These are phyloP conservation scores for Alternaria panax DNA, from an alignment of 2,329 filamentous ascomycete species.

Conservation along the genomic window DNA sequence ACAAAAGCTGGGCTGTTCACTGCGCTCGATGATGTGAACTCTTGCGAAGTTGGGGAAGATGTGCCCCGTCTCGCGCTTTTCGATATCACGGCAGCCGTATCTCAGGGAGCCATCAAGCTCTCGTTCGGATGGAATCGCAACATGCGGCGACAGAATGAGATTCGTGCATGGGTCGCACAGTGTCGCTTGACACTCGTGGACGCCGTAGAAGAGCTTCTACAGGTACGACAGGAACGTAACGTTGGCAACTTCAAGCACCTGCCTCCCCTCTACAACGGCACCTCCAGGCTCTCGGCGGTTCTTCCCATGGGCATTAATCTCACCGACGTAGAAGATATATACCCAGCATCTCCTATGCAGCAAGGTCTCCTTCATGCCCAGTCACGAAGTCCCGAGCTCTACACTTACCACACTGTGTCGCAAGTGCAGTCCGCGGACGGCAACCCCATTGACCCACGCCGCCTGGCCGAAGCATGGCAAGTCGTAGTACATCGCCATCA, in stretches of 20 bases:
- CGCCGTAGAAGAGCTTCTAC: constrained; percentile 40
- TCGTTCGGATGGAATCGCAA: constrained; percentile 43
- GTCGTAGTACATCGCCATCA: constrained; percentile 45
- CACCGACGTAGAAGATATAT: constrained; percentile 39
- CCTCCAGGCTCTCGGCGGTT: constrained; percentile 27
- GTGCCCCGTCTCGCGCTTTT: constrained; percentile 43
- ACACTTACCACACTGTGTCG: constrained; percentile 41
- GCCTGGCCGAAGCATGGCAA: constrained; percentile 46
- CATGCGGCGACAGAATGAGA: constrained; percentile 40
- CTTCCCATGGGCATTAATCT: constrained; percentile 30
- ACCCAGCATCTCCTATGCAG: constrained; percentile 43
- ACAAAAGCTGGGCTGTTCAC: constrained; percentile 39
- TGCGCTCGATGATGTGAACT: constrained; percentile 29
- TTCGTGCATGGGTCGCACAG: constrained; percentile 39
- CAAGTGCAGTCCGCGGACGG: constrained; percentile 35
- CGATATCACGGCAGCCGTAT: constrained; percentile 41
- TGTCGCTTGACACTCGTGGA: constrained; percentile 40
- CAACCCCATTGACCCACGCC: constrained; percentile 28
- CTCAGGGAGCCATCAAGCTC: constrained; percentile 41
- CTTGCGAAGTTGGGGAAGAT: constrained; percentile 33
- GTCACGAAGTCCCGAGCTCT: constrained; percentile 39
- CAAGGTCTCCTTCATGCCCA: constrained; percentile 42
- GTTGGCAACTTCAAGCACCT: constrained; percentile 42
- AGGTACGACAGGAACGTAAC: constrained; percentile 34
- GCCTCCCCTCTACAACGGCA: constrained; percentile 42